Conservation (phyloP, 805 yeast species). For the Yarrowia phangngaensis region DNA sequence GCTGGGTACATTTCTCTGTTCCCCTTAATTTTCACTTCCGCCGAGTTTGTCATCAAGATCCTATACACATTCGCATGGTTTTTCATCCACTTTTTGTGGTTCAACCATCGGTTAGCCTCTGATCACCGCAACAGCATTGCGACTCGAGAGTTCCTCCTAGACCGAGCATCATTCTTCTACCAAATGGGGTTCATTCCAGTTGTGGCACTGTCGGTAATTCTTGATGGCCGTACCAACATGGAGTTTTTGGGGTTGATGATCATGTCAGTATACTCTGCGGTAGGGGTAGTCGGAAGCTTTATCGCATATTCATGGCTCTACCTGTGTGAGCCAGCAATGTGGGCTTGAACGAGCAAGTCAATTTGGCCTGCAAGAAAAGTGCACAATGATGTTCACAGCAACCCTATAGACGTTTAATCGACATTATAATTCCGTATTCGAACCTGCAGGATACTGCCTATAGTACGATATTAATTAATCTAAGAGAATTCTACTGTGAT, state of each 20-base stretch:
- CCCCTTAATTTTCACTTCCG: constrained; percentile 77
- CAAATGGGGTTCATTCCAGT: constrained; percentile 64
- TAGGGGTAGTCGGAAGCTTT: constrained; percentile 86
- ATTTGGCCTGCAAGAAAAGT: too few relatives aligned
- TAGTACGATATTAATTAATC: too few relatives aligned
- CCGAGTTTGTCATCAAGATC: constrained; percentile 73
- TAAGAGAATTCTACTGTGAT: too few relatives aligned
- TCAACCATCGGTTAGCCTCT: constrained; percentile 48
- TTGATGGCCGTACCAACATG: constrained; percentile 52
- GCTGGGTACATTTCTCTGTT: constrained; percentile 85
- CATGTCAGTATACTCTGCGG: constrained; percentile 77
- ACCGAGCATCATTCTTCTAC: constrained; percentile 64
- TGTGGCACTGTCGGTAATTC: constrained; percentile 53
- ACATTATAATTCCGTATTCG: too few relatives aligned
- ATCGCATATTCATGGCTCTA: constrained; percentile 84
- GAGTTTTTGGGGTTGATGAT: constrained; percentile 78
- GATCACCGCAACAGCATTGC: constrained; percentile 30
- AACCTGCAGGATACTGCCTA: too few relatives aligned
- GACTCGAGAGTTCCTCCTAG: constrained; percentile 54
- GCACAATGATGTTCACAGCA: too few relatives aligned
- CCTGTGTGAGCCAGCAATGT: constrained; percentile 62
- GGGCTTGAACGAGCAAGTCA: constrained; percentile 27
- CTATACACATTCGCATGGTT: constrained; percentile 82
- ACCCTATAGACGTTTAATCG: too few relatives aligned
- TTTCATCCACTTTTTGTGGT: constrained; percentile 65